Evolutionary conservation across 805 yeast species (phyloP).

Genomic region (Wickerhamomyces rabaulensis): DNA sequence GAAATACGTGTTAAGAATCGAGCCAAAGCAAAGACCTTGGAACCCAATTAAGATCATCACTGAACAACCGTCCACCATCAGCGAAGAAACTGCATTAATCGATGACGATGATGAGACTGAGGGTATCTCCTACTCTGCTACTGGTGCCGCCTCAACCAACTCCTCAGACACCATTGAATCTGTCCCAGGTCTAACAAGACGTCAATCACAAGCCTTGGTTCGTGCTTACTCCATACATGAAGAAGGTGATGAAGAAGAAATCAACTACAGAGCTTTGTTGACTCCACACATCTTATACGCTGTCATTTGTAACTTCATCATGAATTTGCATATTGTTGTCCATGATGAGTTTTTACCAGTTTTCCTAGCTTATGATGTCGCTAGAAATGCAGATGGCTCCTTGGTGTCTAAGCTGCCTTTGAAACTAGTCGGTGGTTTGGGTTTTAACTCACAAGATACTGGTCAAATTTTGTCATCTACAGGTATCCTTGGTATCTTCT

Average conservation of each 20-base stretch:
- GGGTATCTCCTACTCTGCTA: neutral
- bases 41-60: neutral
- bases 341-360: conserved; percentile 54
- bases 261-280: conserved; percentile 21
- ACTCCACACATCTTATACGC: conserved; percentile 30
- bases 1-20: conserved; percentile 13
- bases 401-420: conserved; percentile 15
- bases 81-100: conserved; percentile 14
- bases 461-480: conserved; percentile 18
- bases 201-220: conserved; percentile 27
- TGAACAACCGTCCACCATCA: neutral
- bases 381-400: conserved; percentile 8
- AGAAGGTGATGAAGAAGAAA: conserved; percentile 22
- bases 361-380: conserved; percentile 35
- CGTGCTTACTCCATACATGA: conserved; percentile 28
- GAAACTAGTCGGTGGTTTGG: conserved; percentile 18
- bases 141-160: neutral
- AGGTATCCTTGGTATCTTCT: conserved; percentile 16
- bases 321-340: conserved; percentile 44
- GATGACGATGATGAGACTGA: conserved; percentile 6
- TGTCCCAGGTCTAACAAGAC: conserved; percentile 24
- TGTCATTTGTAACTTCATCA: conserved; percentile 33
- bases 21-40: conserved; percentile 27
- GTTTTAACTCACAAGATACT: conserved; percentile 15
- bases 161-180: conserved; percentile 24